Evolutionary conservation across 805 yeast genomes (phyloP).

Genomic region (Wickerhamomyces xylosicus): DNA sequence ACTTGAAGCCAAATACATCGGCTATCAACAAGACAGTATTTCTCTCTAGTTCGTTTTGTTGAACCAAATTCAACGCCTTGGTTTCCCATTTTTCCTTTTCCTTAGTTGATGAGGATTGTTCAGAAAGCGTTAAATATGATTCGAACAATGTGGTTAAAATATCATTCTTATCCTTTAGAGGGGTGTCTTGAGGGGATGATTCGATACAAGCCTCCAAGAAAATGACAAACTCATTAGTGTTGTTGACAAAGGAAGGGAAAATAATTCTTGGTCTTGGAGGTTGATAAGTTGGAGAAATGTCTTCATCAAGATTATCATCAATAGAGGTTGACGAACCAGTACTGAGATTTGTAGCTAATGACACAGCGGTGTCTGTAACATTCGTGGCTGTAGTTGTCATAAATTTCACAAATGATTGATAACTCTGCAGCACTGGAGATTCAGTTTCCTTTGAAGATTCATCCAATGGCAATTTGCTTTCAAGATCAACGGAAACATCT

Average conservation of each 20-base stretch:
- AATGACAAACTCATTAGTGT: constrained; percentile 81
- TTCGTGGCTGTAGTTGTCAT: constrained; percentile 21
- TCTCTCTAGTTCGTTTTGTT: constrained; percentile 40
- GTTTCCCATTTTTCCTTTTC: constrained; percentile 43
- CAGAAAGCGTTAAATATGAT: constrained; percentile 58
- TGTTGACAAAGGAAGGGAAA: constrained; percentile 77
- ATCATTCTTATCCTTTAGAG: constrained; percentile 55
- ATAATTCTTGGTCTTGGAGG: constrained; percentile 89
- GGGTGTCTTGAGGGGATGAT: constrained; percentile 70
- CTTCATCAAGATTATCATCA: constrained; percentile 1
- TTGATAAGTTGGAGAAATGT: constrained; percentile 52
- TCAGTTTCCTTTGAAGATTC: constrained; percentile 13
- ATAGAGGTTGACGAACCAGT: constrained; percentile 4
- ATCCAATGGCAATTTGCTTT: constrained; percentile 10
- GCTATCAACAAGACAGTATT: constrained; percentile 36
- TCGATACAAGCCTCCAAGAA: constrained; percentile 87
- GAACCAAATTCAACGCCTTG: constrained; percentile 49
- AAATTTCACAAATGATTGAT: constrained; percentile 48
- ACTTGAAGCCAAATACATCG: constrained; percentile 33
- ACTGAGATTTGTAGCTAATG: constrained; percentile 1
- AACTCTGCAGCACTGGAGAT: constrained; percentile 32
- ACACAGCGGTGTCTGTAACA: constrained; percentile 3
- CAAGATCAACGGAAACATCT: too few species aligned
- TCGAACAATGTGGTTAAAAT: constrained; percentile 74
- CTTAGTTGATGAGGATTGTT: constrained; percentile 24